phyloP scores from a whole-genome alignment of 2,329 filamentous ascomycete species.

The Colletotrichum camelliae region DNA sequence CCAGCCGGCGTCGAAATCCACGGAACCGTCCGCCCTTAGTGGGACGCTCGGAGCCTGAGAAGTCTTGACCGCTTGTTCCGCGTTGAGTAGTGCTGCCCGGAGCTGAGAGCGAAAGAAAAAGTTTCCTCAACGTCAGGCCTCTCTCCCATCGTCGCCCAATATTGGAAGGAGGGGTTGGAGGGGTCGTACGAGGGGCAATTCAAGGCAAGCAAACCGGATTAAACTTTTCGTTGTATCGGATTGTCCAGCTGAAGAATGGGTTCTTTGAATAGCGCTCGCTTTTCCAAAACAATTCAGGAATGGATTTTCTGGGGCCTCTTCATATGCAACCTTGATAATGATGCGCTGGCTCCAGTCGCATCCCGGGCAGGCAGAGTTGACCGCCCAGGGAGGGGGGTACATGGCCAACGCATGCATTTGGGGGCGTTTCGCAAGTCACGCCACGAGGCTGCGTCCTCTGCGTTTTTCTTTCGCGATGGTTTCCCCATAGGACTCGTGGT shows the following conservation, averaged over 20 bases:
- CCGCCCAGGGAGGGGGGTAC: conserved; percentile 7
- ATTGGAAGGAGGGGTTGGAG: not conserved
- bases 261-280: not conserved
- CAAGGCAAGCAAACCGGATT: not conserved
- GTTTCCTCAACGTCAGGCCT: not conserved
- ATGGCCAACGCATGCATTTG: conserved; percentile 10
- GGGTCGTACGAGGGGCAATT: not conserved
- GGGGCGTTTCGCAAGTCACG: not conserved
- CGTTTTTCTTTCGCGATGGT: not conserved
- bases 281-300: not conserved
- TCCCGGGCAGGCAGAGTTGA: not conserved
- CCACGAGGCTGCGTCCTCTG: not conserved
- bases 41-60: conserved; percentile 7
- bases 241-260: not conserved
- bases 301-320: not conserved
- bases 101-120: not conserved
- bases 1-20: not conserved
- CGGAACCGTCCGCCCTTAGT: conserved; percentile 6
- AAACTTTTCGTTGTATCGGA: not conserved
- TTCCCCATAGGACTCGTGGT: not conserved
- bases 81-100: not conserved
- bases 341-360: conserved; percentile 19
- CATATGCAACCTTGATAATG: not conserved
- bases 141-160: not conserved
- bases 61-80: conserved; percentile 16